Base-by-base conservation (phyloP, 148 eudicot genomes). In the Chenopodium berlandieri region DNA sequence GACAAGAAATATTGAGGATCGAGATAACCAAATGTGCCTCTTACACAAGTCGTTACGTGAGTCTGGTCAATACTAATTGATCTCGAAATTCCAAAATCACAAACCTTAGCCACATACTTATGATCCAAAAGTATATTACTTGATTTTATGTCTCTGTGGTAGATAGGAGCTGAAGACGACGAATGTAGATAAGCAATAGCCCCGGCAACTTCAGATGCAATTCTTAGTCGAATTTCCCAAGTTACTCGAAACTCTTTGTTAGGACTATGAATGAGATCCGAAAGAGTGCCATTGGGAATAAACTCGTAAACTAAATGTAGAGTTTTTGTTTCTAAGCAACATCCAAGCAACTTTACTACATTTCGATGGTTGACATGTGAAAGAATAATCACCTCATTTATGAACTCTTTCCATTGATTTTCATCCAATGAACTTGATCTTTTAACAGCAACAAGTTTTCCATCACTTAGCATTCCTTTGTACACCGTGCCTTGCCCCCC, bases 61-160 rank as follows among this genome's bases (percentile, higher is more conserved):
- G 66, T 63, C 66, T 63, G n/a, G n/a, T 63, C 66, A 7, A n/a
- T 63, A 63, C 66, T 63, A 63, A 9, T 63, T n/a, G 66, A 63
- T 63, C 66, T 63, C 66, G 66, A 63, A 63, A 63, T 63, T 17
- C 66, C 66, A 63, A 63, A 63, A 63, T 63, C 66, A 63, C 66
- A 63, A 63, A 63, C 66, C 20, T 63, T 63, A 2, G 66, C 66
- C 1, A 8, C 20, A 63, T 63, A 63, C n/a, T 63, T n/a, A 22
- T 63, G 66, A 63, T 63, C 66, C n/a, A 63, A 63, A 63, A 63
- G 66, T 16, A 63, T 63, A 1, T 63, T 63, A 63, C n/a, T 63
- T 3, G 66, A 17, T n/a, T 63, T 63, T 22, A 63, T 63, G 66
- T 63, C 66, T 22, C 66, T 16, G 20, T 63, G 66, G 66, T 16